phyloP scores from a whole-genome alignment of 345 rosid genomes.

The Pugionium cornutum region DNA sequence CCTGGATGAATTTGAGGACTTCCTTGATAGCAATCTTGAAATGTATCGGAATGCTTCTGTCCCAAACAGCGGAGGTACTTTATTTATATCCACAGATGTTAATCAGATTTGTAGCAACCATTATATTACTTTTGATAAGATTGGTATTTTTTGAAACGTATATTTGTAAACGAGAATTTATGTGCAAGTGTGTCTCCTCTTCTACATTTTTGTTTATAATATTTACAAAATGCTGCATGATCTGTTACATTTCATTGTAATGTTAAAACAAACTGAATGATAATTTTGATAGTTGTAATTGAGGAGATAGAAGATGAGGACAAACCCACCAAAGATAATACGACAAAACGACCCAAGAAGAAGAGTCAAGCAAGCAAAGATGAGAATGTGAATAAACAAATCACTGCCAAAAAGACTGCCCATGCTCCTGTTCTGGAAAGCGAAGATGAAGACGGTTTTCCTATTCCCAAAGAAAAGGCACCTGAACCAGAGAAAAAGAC shows the following conservation, averaged over 20 bases:
- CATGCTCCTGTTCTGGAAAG: conserved; percentile 56
- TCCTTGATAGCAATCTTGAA: conserved; percentile 47
- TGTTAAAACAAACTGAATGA: neutral
- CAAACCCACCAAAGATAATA: conserved; percentile 46
- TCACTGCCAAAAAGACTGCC: conserved; percentile 44
- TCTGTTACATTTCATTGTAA: too few species aligned
- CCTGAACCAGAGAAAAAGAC: conserved; percentile 30
- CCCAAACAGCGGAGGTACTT: conserved; percentile 76
- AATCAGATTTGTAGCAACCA: too few species aligned
- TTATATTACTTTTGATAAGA: neutral
- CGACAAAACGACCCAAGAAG: conserved; percentile 49
- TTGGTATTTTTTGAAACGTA: conserved; percentile 8
- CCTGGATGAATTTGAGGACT: conserved; percentile 43
- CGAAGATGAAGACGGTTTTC: conserved; percentile 96
- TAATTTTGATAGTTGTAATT: conserved; percentile 55
- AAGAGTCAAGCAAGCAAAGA: conserved; percentile 44
- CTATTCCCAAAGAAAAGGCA: conserved; percentile 44
- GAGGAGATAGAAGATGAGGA: conserved; percentile 93
- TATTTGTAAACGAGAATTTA: neutral
- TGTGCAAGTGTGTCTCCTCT: conserved; percentile 6
- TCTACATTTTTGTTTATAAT: neutral
- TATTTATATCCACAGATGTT: too few species aligned
- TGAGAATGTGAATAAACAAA: conserved; percentile 43
- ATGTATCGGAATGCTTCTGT: conserved; percentile 38
- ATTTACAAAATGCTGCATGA: too few species aligned